Percentiles rank a stretch among this genome's conserved stretches.
Evolutionary conservation across 169 alveolate species (phyloP).

Genomic region (Haemoproteus tartakovskyi): DNA sequence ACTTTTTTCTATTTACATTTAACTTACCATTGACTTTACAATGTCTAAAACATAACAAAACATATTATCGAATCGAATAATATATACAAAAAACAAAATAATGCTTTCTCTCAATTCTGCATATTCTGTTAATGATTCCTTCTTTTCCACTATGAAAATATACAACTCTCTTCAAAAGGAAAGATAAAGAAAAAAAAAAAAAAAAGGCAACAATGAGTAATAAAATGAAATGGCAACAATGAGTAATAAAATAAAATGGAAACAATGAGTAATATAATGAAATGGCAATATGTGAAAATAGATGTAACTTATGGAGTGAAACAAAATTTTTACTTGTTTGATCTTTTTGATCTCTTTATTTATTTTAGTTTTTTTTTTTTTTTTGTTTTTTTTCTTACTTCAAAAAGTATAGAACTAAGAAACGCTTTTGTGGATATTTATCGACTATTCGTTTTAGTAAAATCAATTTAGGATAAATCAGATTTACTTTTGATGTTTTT

Average conservation of each 20-base stretch:
- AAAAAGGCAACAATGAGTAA: too few species aligned
- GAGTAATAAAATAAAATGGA: too few species aligned
- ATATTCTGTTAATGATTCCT: slow-evolving; percentile 36
- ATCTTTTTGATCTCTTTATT: too few species aligned
- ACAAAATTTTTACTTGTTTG: too few species aligned
- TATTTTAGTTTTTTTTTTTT: neutral
- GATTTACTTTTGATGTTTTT: slow-evolving; percentile 8
- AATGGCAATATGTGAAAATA: too few species aligned
- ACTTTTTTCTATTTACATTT: too few species aligned
- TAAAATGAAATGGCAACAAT: too few species aligned
- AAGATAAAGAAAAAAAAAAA: neutral
- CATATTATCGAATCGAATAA: slow-evolving; percentile 55
- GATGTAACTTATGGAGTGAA: too few species aligned
- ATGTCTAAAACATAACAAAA: slow-evolving; percentile 35
- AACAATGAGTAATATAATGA: too few species aligned
- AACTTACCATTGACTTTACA: slow-evolving; percentile 54
- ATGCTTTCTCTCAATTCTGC: slow-evolving; percentile 41
- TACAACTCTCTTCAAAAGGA: slow-evolving; percentile 31
- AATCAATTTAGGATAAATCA: slow-evolving; percentile 44
- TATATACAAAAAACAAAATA: slow-evolving; percentile 29
- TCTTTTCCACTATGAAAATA: slow-evolving; percentile 38
- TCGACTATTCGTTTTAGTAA: slow-evolving; percentile 40
- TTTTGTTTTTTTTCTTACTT: slow-evolving; percentile 9
- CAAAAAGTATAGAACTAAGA: slow-evolving; percentile 21
- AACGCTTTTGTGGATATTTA: slow-evolving; percentile 56